Evolutionary conservation across 148 eudicot genomes (phyloP).

Genomic region (Fallopia convolvulus): DNA sequence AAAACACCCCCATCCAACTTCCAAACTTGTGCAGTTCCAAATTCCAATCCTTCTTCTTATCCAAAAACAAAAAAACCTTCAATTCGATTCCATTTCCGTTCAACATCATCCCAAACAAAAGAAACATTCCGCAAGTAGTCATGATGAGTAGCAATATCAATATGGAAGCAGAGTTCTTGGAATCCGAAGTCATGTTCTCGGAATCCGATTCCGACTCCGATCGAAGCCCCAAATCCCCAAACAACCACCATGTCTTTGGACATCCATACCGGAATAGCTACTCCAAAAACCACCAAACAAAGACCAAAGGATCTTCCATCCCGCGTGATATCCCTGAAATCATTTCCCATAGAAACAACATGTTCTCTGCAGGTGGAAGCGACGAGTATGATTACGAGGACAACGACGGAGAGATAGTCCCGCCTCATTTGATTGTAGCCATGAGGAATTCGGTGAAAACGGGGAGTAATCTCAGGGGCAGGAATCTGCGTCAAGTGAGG

Average conservation of each 20-base stretch:
- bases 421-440: conserved; percentile 6
- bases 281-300: background rate
- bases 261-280: background rate
- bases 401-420: background rate
- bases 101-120: too few species aligned
- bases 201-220: conserved; percentile 10
- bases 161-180: conserved; percentile 6
- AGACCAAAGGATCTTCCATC: background rate
- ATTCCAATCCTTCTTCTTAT: background rate
- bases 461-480: background rate
- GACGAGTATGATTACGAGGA: background rate
- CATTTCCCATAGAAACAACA: background rate
- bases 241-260: background rate
- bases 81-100: background rate
- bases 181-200: conserved; percentile 6
- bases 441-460: background rate
- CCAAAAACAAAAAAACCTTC: background rate
- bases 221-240: conserved; percentile 1
- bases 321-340: background rate
- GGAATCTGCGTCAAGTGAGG: conserved; percentile 7
- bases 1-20: background rate
- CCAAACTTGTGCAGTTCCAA: background rate
- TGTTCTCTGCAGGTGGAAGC: background rate
- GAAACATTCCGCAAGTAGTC: background rate
- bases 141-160: background rate